Base-by-base conservation (phyloP, 108 stramenopile genomes). In the Fragilaria radians region DNA sequence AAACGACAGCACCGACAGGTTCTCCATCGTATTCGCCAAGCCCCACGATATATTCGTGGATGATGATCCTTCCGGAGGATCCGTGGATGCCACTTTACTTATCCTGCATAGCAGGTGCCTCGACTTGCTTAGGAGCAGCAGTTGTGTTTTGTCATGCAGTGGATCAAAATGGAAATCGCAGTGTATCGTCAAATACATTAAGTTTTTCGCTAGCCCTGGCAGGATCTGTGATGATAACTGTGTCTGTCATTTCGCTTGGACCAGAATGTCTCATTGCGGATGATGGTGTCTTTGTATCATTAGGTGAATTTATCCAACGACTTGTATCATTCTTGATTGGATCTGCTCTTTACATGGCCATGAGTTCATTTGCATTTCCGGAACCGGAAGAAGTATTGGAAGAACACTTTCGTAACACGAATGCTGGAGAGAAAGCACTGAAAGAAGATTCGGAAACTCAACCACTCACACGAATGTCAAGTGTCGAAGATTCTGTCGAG, bases 51-150 rank as follows among this genome's bases (percentile, higher is more conserved):
- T n/a, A n/a, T n/a, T n/a, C n/a, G n/a, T n/a, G n/a, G n/a, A n/a
- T n/a, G n/a, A 42, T 42, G 36, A 11, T 42, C 36, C 11, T 11
- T 11, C 36, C 7, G 14, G 36, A 42, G 7, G 36, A 42, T 14
- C 36, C 36, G 14, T 42, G 36, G 36, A 73, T 67, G 48, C 88
- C 88, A 24, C 54, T 89, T 29, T 33, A 75, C 47, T 57, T 89
- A 0, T 79, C 80, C 2, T 71, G 63, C 45, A 53, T 89, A 4
- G 83, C 88, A 48, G 88, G 88, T 21, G 68, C 74, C 33, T 77
- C 74, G 11, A 90, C 88, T 2, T 84, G 84, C 63, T 49, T 86
- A 5, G 88, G 88, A 7, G 88, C 88, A 0, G 72, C 79, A 1
- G 66, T 83, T 24, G 85, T 85, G 0, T 90, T 90, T 65, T 80